Evolutionary conservation across 2,329 filamentous ascomycete species (phyloP).

Genomic region (Sporothrix pallida): DNA sequence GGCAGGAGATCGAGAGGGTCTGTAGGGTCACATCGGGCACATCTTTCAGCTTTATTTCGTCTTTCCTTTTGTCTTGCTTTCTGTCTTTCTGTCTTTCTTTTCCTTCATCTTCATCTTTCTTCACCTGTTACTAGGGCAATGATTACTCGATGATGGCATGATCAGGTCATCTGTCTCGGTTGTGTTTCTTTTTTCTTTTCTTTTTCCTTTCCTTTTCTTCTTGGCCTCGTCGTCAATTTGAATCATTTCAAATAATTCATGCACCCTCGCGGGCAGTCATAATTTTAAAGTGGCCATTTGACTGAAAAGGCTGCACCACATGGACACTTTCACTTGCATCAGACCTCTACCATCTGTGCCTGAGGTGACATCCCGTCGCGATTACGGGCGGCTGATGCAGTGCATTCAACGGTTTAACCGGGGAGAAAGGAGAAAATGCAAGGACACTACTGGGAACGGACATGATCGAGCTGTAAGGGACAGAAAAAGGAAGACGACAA

Average conservation of each 20-base stretch:
- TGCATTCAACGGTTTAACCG: not conserved
- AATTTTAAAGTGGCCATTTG: not conserved
- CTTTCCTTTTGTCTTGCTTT: not conserved
- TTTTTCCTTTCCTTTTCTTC: not conserved
- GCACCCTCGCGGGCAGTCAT: not conserved
- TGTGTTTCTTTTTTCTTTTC: conserved; percentile 5
- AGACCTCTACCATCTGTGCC: not conserved
- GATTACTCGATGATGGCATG: conserved; percentile 24
- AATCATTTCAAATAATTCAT: not conserved
- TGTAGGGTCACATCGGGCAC: conserved; percentile 3
- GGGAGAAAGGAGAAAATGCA: not conserved
- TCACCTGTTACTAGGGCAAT: conserved; percentile 6
- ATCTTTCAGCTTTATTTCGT: too few relatives aligned
- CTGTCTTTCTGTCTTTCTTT: not conserved
- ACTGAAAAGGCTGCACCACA: too few relatives aligned
- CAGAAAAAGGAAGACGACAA: not conserved
- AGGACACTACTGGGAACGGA: not conserved
- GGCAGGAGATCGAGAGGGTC: too few relatives aligned
- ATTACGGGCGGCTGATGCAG: not conserved
- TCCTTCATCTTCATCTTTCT: not conserved
- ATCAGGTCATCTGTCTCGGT: not conserved
- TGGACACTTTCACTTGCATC: too few relatives aligned
- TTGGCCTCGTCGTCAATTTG: not conserved
- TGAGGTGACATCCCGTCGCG: conserved; percentile 19
- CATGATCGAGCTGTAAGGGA: conserved; percentile 8